These are phyloP conservation scores for Calendula officinalis DNA, from an alignment of 129 eudicot genomes.

Conservation along the genomic window DNA sequence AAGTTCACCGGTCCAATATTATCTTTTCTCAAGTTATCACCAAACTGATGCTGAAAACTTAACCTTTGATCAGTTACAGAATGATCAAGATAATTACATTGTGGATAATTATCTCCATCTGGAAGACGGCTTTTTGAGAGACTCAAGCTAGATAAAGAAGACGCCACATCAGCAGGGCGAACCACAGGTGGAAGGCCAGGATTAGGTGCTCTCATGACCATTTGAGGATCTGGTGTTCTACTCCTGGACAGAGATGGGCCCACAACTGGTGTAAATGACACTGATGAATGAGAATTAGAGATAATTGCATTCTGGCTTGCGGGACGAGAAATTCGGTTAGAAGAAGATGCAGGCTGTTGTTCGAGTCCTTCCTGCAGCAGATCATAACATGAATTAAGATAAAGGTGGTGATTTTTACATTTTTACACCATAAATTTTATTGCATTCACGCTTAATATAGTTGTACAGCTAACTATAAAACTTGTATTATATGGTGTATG, in stretches of 20 bases:
- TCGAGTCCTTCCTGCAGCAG: slow-evolving; percentile 56
- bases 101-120: slow-evolving; percentile 35
- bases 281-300: slow-evolving; percentile 35
- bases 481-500: too few relatives aligned
- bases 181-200: slow-evolving; percentile 43
- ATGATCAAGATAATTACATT: slow-evolving; percentile 25
- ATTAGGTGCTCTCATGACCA: slow-evolving; percentile 34
- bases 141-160: slow-evolving; percentile 56
- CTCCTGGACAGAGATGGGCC: slow-evolving; percentile 35
- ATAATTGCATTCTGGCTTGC: slow-evolving; percentile 50
- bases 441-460: too few relatives aligned
- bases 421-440: too few relatives aligned
- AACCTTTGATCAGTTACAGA: slow-evolving; percentile 36
- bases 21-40: slow-evolving; percentile 39
- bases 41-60: slow-evolving; percentile 40
- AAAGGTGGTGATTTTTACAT: too few relatives aligned
- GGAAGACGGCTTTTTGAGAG: slow-evolving; percentile 36
- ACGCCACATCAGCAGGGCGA: slow-evolving; percentile 49
- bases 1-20: slow-evolving; percentile 35
- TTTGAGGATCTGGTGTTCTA: slow-evolving; percentile 43
- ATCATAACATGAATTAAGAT: not conserved
- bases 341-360: slow-evolving; percentile 40
- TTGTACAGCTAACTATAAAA: too few relatives aligned
- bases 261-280: slow-evolving; percentile 41
- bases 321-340: slow-evolving; percentile 49